phyloP scores from a whole-genome alignment of 495 filamentous ascomycete species.

The Collariella sp. region DNA sequence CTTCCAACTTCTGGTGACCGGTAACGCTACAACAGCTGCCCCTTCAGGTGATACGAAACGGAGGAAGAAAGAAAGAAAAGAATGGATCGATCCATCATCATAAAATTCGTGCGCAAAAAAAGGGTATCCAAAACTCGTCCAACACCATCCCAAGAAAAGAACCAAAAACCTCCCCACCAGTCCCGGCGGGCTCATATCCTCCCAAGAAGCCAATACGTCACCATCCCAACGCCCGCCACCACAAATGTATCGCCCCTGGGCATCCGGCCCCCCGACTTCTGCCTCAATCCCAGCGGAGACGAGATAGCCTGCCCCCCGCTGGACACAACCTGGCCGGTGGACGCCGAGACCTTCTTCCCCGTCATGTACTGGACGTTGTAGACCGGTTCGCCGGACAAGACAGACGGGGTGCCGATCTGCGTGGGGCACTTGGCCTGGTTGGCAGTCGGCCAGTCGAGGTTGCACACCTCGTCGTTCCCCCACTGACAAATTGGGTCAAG shows the following conservation, averaged over 20 bases:
- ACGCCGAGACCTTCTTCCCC: conserved; percentile 34
- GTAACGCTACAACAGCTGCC: no score
- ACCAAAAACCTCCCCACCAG: background rate
- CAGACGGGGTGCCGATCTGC: conserved; percentile 28
- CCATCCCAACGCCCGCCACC: background rate
- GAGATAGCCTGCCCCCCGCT: background rate
- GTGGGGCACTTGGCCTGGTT: conserved; percentile 38
- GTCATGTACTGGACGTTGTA: conserved; percentile 41
- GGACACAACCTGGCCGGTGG: conserved; percentile 27
- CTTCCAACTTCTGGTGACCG: no score
- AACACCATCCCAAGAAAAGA: conserved; percentile 1
- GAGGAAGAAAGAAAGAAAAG: no score
- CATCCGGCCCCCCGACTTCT: background rate
- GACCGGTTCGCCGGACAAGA: conserved; percentile 32
- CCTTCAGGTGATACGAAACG: no score
- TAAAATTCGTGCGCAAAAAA: conserved; percentile 6
- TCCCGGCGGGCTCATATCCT: background rate
- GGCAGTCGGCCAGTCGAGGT: conserved; percentile 37
- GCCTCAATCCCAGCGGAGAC: background rate
- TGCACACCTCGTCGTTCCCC: conserved; percentile 39
- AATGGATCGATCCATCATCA: background rate
- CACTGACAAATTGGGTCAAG: conserved; percentile 36
- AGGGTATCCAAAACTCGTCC: conserved; percentile 6
- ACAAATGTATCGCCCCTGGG: background rate
- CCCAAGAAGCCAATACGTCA: conserved; percentile 2